Conservation (phyloP, 2,329 filamentous ascomycete genomes). For the Neofusicoccum laricinum region DNA sequence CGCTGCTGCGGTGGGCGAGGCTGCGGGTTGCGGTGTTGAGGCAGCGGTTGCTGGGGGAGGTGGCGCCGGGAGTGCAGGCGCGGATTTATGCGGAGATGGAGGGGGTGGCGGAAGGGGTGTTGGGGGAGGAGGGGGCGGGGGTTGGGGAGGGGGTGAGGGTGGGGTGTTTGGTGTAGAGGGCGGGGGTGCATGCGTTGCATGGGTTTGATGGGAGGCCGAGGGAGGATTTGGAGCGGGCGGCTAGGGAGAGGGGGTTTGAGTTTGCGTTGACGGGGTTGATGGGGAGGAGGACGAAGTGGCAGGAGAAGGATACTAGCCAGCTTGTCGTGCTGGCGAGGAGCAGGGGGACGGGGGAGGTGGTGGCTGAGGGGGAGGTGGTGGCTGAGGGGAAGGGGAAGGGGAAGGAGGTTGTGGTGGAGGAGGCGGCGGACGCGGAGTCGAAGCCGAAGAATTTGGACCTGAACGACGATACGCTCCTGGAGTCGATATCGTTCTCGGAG, state of each 20-base stretch:
- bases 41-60: slow-evolving; percentile 62
- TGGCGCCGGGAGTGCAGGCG: slow-evolving; percentile 58
- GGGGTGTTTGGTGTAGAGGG: slow-evolving; percentile 76
- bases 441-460: slow-evolving; percentile 69
- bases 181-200: slow-evolving; percentile 79
- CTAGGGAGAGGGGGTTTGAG: slow-evolving; percentile 64
- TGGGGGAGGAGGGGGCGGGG: slow-evolving; percentile 21
- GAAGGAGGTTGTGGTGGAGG: not conserved
- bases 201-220: slow-evolving; percentile 75
- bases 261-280: slow-evolving; percentile 83
- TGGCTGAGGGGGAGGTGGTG: slow-evolving; percentile 16
- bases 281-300: slow-evolving; percentile 79
- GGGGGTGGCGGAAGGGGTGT: slow-evolving; percentile 48
- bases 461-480: slow-evolving; percentile 90
- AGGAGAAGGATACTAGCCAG: slow-evolving; percentile 79
- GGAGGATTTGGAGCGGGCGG: slow-evolving; percentile 67
- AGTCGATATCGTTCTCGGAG: slow-evolving; percentile 76
- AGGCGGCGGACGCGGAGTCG: slow-evolving; percentile 28
- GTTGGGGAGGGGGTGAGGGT: slow-evolving; percentile 40
- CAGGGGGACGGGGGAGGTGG: slow-evolving; percentile 30
- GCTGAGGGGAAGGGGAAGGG: slow-evolving; percentile 16
- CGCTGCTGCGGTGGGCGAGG: slow-evolving; percentile 56
- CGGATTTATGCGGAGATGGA: slow-evolving; percentile 60
- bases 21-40: slow-evolving; percentile 73
- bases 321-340: slow-evolving; percentile 88